phyloP scores from a whole-genome alignment of 306 rosid species.

The Leucaena leucocephala region DNA sequence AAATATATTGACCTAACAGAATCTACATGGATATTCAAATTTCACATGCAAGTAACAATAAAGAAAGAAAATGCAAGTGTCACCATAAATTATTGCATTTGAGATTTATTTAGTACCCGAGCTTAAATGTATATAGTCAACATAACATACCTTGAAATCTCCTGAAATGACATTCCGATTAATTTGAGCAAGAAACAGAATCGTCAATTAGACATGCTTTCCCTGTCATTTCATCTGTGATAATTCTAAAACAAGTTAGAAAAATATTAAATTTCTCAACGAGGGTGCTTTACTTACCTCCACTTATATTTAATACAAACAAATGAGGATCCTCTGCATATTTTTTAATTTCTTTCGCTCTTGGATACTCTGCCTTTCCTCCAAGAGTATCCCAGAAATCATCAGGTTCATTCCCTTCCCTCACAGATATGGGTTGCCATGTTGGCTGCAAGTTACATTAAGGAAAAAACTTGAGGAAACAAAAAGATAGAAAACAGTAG shows the following conservation, averaged over 20 bases:
- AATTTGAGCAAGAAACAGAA: constrained; percentile 67
- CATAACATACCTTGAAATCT: constrained; percentile 79
- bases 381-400: constrained; percentile 77
- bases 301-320: constrained; percentile 61
- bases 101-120: background rate
- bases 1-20: constrained; percentile 8
- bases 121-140: constrained; percentile 22
- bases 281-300: constrained; percentile 61
- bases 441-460: constrained; percentile 62
- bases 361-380: constrained; percentile 76
- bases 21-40: background rate
- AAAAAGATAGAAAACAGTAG: constrained; percentile 7
- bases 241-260: constrained; percentile 65
- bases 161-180: constrained; percentile 62
- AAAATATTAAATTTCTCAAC: constrained; percentile 45
- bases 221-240: constrained; percentile 58
- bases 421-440: constrained; percentile 77
- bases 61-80: background rate
- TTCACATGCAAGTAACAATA: background rate
- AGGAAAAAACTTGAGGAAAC: constrained; percentile 24
- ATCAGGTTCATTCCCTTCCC: constrained; percentile 95
- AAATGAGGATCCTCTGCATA: constrained; percentile 79
- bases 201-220: constrained; percentile 61
- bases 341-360: constrained; percentile 72
- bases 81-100: background rate